Base-by-base conservation (phyloP, 805 yeast genomes). In the Spathaspora boniae region DNA sequence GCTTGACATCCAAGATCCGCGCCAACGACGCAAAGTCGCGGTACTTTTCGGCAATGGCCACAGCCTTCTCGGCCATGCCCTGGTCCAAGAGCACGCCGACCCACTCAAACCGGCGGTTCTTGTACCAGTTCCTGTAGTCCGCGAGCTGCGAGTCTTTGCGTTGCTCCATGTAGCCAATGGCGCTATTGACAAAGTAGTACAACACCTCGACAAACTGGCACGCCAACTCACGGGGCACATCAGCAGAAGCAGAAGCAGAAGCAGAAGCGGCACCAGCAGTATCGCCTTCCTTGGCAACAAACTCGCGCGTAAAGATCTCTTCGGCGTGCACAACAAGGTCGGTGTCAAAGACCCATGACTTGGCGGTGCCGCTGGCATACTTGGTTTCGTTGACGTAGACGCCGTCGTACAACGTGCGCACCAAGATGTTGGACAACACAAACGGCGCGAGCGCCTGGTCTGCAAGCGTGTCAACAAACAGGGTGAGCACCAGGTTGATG, bases 1-100 rank as follows among this genome's bases (percentile, higher is more conserved):
- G 44, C 42, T 65, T 61, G n/a, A 53, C 43, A 26, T 67, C 71
- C 20, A 65, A 51, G 8, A 66, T 65, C 34, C 68, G 75, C 0
- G 81, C 82, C 18, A 88, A 57, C 1, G 89, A 77, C 22, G 74
- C 62, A 47, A 81, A 70, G 51, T 88, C 95, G 12, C 62, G 54
- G 55, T 80, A 83, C 17, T 68, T 62, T 43, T 85, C 94, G 0
- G 87, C 76, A 19, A 87, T 67, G 6, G 60, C 58, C 16, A 83
- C 53, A 0, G 89, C 84, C 17, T 76, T 77, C 6, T 65, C 61
- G 25, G 70, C 66, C 31, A 74, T 62, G 6, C 72, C 70, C 36
- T 74, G 54, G n/a, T 65, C 51, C 9, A 81, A 68, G 38, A 86
- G 57, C 3, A 72, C 64, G 16, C 65, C 60, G 9, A 82, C 74